Percentiles rank a stretch among this genome's conserved stretches.
These are phyloP conservation scores for Artemisia tridentata DNA, from an alignment of 129 eudicot species.

Conservation along the genomic window DNA sequence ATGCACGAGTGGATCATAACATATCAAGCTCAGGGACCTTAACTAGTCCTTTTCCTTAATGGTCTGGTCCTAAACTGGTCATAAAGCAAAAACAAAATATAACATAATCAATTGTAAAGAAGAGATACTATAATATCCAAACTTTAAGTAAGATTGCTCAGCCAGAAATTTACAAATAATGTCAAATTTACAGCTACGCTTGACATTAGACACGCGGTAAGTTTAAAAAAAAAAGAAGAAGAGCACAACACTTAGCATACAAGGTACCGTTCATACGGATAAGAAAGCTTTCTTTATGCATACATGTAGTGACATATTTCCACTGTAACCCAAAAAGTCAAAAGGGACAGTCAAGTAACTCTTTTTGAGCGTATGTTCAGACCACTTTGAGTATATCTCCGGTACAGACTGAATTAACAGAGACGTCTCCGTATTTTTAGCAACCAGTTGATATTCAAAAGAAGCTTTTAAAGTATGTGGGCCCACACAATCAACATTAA, in stretches of 20 bases:
- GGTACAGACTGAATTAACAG: constrained; percentile 39
- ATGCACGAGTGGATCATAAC: no score
- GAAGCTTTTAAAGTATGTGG: constrained; percentile 30
- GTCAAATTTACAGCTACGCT: constrained; percentile 2
- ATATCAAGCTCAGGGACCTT: no score
- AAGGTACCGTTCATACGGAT: constrained; percentile 1
- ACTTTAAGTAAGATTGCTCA: no score
- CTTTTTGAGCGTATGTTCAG: constrained; percentile 26
- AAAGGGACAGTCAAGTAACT: constrained; percentile 48
- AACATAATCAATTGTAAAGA: no score
- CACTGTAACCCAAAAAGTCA: constrained; percentile 13
- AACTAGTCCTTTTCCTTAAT: no score
- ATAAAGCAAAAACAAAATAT: no score
- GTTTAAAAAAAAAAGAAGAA: neutral
- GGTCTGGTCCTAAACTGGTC: no score
- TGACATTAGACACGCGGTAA: constrained; percentile 7
- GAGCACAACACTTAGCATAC: constrained; percentile 1
- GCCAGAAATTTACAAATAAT: neutral
- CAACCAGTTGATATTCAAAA: constrained; percentile 42
- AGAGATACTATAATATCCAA: no score
- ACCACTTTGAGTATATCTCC: constrained; percentile 35
- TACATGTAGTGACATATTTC: constrained; percentile 19
- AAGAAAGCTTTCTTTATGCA: constrained; percentile 30
- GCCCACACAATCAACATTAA: constrained; percentile 56
- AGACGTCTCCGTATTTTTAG: constrained; percentile 36